Evolutionary conservation across 768 basidiomycete species (phyloP), one percentile per base, ranked within the genome.

Genomic region (Mycena metata): DNA sequence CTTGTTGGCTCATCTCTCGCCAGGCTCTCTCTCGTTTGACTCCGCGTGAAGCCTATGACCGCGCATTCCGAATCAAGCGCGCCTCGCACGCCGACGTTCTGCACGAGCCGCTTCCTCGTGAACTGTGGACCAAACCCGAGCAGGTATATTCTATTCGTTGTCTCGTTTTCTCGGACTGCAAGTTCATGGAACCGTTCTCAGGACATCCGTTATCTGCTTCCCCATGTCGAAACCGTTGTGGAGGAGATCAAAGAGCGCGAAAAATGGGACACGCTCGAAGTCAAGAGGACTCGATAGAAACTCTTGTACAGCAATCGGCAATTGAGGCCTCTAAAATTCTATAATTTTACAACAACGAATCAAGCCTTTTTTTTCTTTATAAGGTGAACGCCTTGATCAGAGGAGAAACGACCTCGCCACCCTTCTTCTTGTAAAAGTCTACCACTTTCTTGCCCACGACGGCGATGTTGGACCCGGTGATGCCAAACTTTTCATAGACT

Each of bases 161-260:
- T 30, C 19, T 64, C 23, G 26, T 3, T 17, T 56, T n/a, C n/a
- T 45, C 19, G 7, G 33, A 35, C 39, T 54, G 9, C 67, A 70
- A 60, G 64, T 23, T 67, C 24, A 49, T 50, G 6, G 23, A 36
- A 67, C 67, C 24, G 67, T 64, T 19, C 30, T 24, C 80, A 98
- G 97, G 97, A 99, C 79, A 79, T 87, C 70, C 93, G 96, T 66
- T 99, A 98, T 87, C 89, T 99, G 74, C 86, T 84, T 69, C 91
- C 94, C 33, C 88, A 91, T 78, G 88, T 99, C 45, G 72, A 83
- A 67, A 87, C 91, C 47, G 91, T 97, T 69, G 82, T 83, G 73
- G 85, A 84, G 71, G 96, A 98, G 82, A 85, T 92, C 45, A 79
- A 83, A 33, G 97, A 98, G 85, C 88, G 96, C 74, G 78, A 74